Evolutionary conservation across 1,284 basidiomycete species (phyloP).

Genomic region (Boletus hoseneyae): DNA sequence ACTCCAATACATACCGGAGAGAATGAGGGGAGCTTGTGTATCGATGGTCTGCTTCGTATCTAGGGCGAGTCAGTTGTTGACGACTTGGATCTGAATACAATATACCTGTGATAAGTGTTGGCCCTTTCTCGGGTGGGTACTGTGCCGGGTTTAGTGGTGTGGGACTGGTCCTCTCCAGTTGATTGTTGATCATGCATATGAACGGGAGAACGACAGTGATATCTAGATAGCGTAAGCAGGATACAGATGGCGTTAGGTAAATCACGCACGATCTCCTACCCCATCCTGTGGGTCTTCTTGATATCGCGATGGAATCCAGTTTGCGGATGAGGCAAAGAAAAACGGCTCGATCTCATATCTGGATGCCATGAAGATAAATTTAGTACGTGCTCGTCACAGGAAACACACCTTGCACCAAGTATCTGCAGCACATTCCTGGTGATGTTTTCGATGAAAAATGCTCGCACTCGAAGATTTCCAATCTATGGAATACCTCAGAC

Average conservation of each 20-base stretch:
- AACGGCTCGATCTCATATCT: constrained; percentile 47
- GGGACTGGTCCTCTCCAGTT: constrained; percentile 6
- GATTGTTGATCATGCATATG: constrained; percentile 35
- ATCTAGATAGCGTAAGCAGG: constrained; percentile 29
- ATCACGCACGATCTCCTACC: constrained; percentile 45
- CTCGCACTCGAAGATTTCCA: constrained; percentile 38
- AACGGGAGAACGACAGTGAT: constrained; percentile 51
- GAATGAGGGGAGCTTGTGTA: constrained; percentile 46
- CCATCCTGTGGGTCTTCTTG: constrained; percentile 39
- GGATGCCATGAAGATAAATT: constrained; percentile 2
- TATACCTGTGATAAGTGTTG: constrained; percentile 21
- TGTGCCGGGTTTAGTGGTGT: constrained; percentile 2
- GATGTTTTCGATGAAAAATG: constrained; percentile 48
- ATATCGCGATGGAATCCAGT: constrained; percentile 55
- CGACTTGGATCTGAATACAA: not conserved
- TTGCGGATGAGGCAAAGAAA: constrained; percentile 54
- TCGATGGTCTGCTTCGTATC: constrained; percentile 42
- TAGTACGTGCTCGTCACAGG: not conserved
- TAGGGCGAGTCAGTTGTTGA: not conserved
- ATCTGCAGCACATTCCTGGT: constrained; percentile 44
- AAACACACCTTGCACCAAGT: constrained; percentile 44
- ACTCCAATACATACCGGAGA: constrained; percentile 23
- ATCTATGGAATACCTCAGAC: constrained; percentile 23
- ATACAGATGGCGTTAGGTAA: not conserved
- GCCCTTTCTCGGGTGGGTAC: not conserved